Percentiles rank a stretch among this genome's conserved stretches.
Conservation (phyloP, 2,329 filamentous ascomycete genomes). For the Aphanoascus verrucosus region DNA sequence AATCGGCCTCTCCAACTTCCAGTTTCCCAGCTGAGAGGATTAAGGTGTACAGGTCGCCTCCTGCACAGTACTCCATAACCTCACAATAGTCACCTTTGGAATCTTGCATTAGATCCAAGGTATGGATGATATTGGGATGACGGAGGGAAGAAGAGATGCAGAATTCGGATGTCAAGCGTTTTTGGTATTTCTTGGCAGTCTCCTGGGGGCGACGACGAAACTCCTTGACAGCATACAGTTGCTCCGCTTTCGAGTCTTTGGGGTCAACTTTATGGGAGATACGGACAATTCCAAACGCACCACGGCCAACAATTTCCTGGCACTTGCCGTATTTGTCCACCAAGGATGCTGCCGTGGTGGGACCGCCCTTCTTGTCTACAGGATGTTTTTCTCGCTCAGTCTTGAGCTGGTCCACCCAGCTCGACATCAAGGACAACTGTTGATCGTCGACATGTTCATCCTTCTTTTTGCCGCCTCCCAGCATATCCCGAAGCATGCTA, state of each 20-base stretch:
- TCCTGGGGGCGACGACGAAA: conserved; percentile 91
- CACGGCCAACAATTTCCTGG: conserved; percentile 89
- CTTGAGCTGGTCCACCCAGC: conserved; percentile 89
- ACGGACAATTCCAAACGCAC: conserved; percentile 92
- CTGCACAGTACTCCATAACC: conserved; percentile 98
- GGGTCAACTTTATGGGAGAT: conserved; percentile 94
- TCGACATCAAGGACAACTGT: conserved; percentile 84
- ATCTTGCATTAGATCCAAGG: conserved; percentile 86
- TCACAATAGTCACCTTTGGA: conserved; percentile 97
- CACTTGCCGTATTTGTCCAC: conserved; percentile 98
- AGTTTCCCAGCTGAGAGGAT: conserved; percentile 85
- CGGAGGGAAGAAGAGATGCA: conserved; percentile 95
- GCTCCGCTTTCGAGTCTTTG: conserved; percentile 64
- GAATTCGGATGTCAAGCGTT: conserved; percentile 91
- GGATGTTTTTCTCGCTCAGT: conserved; percentile 69
- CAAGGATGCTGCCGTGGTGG: conserved; percentile 64
- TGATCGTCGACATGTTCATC: conserved; percentile 49
- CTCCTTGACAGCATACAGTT: conserved; percentile 95
- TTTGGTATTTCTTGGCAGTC: conserved; percentile 95
- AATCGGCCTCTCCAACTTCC: conserved; percentile 81
- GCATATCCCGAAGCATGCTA: conserved; percentile 77
- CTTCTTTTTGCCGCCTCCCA: conserved; percentile 72
- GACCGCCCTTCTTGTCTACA: conserved; percentile 64
- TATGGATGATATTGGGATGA: conserved; percentile 97
- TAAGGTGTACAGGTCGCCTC: conserved; percentile 88